A percentile compares a stretch with the other conserved stretches of the same genome.
These are phyloP conservation scores for Picea mariana DNA, from an alignment of 83 land plant species.

Conservation along the genomic window DNA sequence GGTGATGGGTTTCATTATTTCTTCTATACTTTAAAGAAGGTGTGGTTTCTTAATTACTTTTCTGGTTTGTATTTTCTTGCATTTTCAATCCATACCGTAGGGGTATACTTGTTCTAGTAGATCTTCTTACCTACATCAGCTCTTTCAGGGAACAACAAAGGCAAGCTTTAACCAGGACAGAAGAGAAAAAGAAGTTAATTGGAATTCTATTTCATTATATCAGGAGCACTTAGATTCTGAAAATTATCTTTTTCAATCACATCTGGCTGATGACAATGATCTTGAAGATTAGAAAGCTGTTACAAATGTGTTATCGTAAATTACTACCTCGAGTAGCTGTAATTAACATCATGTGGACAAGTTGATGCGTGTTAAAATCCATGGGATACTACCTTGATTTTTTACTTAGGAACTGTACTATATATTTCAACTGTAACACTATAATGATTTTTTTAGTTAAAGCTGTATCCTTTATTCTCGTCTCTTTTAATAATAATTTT, in stretches of 20 bases:
- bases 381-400: too few relatives aligned
- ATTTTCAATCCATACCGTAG: not conserved
- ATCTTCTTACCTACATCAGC: not conserved
- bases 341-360: not conserved
- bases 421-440: too few relatives aligned
- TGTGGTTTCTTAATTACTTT: constrained; percentile 15
- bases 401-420: too few relatives aligned
- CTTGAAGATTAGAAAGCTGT: not conserved
- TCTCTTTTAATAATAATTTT: too few relatives aligned
- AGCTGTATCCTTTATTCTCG: too few relatives aligned
- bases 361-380: not conserved
- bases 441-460: too few relatives aligned
- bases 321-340: constrained; percentile 2
- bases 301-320: not conserved
- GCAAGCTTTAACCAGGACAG: not conserved
- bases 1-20: constrained; percentile 96
- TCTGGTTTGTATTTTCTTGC: not conserved
- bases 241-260: constrained; percentile 8
- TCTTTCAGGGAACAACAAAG: constrained; percentile 7
- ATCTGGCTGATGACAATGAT: not conserved
- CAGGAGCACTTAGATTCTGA: constrained; percentile 18
- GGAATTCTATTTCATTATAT: not conserved
- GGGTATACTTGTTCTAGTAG: not conserved
- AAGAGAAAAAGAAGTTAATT: not conserved
- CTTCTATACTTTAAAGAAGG: constrained; percentile 82